Conservation (phyloP, 2,329 filamentous ascomycete species). For the Calonectria honghensis region DNA sequence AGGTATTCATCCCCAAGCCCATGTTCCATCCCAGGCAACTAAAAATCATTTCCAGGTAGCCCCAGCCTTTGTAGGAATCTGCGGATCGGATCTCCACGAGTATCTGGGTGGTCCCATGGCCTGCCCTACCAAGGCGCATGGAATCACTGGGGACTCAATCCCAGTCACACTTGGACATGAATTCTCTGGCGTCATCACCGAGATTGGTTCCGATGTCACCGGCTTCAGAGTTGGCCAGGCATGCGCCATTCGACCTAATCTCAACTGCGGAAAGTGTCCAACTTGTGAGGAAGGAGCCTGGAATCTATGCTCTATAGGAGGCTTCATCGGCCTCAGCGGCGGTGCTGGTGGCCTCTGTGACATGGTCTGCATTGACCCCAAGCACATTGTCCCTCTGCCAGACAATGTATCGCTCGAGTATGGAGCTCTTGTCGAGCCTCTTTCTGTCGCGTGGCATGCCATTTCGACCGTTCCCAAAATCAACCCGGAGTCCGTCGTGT, state of each 20-base stretch:
- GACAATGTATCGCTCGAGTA: not conserved
- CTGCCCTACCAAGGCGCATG: constrained; percentile 2
- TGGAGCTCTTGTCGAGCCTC: constrained; percentile 5
- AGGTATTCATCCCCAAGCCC: constrained; percentile 58
- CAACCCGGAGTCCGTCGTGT: not conserved
- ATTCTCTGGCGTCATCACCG: not conserved
- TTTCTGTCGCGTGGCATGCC: constrained; percentile 18
- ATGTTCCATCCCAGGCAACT: constrained; percentile 63
- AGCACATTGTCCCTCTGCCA: not conserved
- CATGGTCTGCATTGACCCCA: constrained; percentile 3
- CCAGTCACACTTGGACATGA: constrained; percentile 4
- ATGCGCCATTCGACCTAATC: constrained; percentile 10
- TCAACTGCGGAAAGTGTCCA: constrained; percentile 7
- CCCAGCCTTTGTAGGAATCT: constrained; percentile 53
- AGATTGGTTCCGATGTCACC: not conserved
- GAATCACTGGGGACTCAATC: not conserved
- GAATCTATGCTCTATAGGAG: not conserved
- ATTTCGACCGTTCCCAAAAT: not conserved
- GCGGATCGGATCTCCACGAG: constrained; percentile 39
- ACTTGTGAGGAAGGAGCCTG: not conserved
- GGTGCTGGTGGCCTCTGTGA: constrained; percentile 13
- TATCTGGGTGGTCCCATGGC: constrained; percentile 1
- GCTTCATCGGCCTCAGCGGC: not conserved
- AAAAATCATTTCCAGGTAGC: not conserved
- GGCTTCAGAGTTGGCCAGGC: constrained; percentile 2